Base-by-base conservation (phyloP, 257 asterid genomes). In the Ocimum tenuiflorum region DNA sequence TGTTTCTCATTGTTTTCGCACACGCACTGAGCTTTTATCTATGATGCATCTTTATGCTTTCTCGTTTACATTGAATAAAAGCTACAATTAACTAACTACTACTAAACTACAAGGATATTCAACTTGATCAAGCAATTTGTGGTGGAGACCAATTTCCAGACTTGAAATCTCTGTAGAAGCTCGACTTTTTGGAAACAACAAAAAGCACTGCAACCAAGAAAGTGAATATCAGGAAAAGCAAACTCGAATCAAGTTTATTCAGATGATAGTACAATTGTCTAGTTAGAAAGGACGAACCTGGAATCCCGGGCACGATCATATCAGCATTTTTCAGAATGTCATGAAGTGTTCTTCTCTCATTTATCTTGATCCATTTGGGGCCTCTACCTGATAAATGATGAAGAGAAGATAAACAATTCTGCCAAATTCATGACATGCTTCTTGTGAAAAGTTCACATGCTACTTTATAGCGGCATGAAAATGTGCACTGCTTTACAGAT, bases 81-180 rank as follows among this genome's bases (percentile, higher is more conserved):
- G 6, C 22, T 2, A 57, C 4, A 15, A 49, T 13, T 38, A 6
- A 60, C 31, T 36, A 39, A 60, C 31, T 36, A 39, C 60, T 71
- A 71, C 39, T 35, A 35, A 17, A 3, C 52, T 50, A 35, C 7
- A 63, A 50, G 47, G 29, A 27, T 63, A 43, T 43, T 17, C 57
- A 62, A 53, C 62, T 64, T 57, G 64, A 41, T 82, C 76, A 79
- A 35, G 68, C 74, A 35, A 79, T 62, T 63, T 62, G 45, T n/a
- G 95, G 90, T 8, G 73, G 78, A 73, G 84, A 64, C 97, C 97
- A 92, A 43, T 86, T 87, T 55, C 96, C 95, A 33, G 91, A 79
- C 76, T 71, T 87, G 78, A 92, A 89, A 69, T 79, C 81, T 19
- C 64, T 68, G 59, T 89, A 88, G 84, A 89, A 87, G 78, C 82